Conservation (phyloP, 208 protist species). For the Acanthamoeba healyi region DNA sequence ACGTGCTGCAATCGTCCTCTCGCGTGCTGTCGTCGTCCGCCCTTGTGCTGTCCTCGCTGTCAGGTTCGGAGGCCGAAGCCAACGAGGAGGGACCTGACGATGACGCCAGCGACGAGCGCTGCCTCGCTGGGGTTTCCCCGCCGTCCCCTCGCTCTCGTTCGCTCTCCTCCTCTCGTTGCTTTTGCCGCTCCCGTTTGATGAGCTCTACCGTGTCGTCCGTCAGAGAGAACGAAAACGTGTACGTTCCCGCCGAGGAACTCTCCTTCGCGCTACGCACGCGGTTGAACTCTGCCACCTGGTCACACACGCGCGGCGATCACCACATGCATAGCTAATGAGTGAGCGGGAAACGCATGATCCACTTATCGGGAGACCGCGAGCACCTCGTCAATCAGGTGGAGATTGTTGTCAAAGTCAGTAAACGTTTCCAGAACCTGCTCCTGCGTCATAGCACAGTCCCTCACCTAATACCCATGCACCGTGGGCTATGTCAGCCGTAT, state of each 20-base stretch:
- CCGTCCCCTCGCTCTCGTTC: conserved; percentile 3
- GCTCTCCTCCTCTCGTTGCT: conserved; percentile 24
- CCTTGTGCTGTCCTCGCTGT: neutral
- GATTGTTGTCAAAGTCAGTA: neutral
- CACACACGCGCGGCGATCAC: neutral
- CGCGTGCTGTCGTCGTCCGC: conserved; percentile 11
- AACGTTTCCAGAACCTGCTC: conserved; percentile 61
- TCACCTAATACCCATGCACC: no score
- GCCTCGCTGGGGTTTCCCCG: neutral
- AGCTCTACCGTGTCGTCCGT: conserved; percentile 60
- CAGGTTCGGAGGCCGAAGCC: neutral
- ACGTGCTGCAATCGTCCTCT: neutral
- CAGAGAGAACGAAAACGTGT: conserved; percentile 69
- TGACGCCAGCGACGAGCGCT: conserved; percentile 28
- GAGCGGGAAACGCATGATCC: no score
- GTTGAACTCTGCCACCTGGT: conserved; percentile 57
- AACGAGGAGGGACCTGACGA: neutral
- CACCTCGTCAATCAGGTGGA: neutral
- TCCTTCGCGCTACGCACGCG: conserved; percentile 35
- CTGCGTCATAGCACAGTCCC: conserved; percentile 66
- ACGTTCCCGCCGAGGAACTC: conserved; percentile 3
- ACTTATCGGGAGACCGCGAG: no score
- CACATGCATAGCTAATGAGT: no score
- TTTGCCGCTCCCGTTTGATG: conserved; percentile 49
- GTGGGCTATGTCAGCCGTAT: no score